phyloP scores from a whole-genome alignment of 2,329 filamentous ascomycete species.

The Ambrosiella cleistominuta region DNA sequence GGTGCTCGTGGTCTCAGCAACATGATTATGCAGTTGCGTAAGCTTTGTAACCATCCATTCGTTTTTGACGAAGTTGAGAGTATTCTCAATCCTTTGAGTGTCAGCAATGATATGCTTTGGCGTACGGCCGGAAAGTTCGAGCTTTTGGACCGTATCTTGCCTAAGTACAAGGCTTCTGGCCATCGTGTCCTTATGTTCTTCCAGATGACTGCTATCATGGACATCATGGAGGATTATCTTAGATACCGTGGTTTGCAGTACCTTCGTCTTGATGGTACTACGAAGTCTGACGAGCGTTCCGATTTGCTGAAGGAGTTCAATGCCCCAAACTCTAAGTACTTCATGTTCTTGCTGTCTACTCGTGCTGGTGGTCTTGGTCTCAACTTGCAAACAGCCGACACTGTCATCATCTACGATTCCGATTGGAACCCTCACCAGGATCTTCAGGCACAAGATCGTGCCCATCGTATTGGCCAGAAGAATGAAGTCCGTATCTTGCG shows the following conservation, averaged over 20 bases:
- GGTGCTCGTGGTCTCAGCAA: slow-evolving; percentile 90
- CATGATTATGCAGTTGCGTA: slow-evolving; percentile 98
- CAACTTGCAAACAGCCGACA: slow-evolving; percentile 93
- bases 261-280: slow-evolving; percentile 85
- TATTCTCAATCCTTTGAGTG: slow-evolving; percentile 80
- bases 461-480: slow-evolving; percentile 98
- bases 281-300: slow-evolving; percentile 92
- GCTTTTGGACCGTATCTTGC: slow-evolving; percentile 74
- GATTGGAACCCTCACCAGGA: slow-evolving; percentile 99
- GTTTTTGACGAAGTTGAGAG: slow-evolving; percentile 97
- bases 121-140: slow-evolving; percentile 95
- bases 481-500: slow-evolving; percentile 95
- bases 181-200: slow-evolving; percentile 99
- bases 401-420: slow-evolving; percentile 98
- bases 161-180: slow-evolving; percentile 78
- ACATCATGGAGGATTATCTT: slow-evolving; percentile 98
- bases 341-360: slow-evolving; percentile 96
- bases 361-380: slow-evolving; percentile 95
- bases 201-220: slow-evolving; percentile 99
- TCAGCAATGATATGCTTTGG: slow-evolving; percentile 89
- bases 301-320: slow-evolving; percentile 84
- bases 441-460: slow-evolving; percentile 97
- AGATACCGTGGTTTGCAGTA: slow-evolving; percentile 70
- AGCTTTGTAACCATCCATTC: slow-evolving; percentile 97
- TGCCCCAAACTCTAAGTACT: slow-evolving; percentile 74